Conservation (phyloP, 305 asterid species). For the Ilex paraguariensis region DNA sequence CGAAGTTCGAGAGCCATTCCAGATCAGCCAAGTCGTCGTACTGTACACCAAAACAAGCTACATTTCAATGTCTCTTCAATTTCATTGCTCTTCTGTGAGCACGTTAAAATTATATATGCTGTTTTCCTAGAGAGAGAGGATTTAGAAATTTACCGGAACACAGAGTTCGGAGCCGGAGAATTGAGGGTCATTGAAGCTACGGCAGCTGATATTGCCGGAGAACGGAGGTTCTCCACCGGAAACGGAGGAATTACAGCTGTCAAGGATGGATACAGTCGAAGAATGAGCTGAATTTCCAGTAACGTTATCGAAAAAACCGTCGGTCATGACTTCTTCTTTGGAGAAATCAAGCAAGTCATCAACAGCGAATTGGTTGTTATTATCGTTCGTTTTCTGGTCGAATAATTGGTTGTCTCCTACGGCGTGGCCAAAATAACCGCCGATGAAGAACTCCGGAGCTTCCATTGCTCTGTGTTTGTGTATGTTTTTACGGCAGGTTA, state of each 20-base stretch:
- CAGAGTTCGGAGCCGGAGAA: constrained; percentile 80
- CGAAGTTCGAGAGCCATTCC: constrained; percentile 97
- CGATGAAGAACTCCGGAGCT: constrained; percentile 50
- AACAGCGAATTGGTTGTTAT: constrained; percentile 45
- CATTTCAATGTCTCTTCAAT: neutral
- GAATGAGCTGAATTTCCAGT: constrained; percentile 60
- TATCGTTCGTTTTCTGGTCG: constrained; percentile 16
- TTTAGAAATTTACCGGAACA: constrained; percentile 61
- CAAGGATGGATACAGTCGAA: constrained; percentile 61
- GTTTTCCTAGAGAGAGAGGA: too few species aligned
- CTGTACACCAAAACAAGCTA: constrained; percentile 30
- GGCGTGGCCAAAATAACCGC: constrained; percentile 26
- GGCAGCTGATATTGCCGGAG: constrained; percentile 58
- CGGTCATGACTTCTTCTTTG: constrained; percentile 64
- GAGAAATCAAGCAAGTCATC: constrained; percentile 81
- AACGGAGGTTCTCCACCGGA: constrained; percentile 61
- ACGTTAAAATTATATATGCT: too few species aligned
- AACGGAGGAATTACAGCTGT: constrained; percentile 78
- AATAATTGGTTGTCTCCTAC: neutral
- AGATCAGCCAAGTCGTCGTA: constrained; percentile 89
- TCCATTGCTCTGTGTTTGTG: constrained; percentile 20
- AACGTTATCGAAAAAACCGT: constrained; percentile 49
- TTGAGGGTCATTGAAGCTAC: constrained; percentile 55
- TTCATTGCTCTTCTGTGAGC: neutral
- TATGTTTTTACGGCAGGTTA: neutral